phyloP scores from a whole-genome alignment of 257 asterid genomes.

The Forsythia suspensa region DNA sequence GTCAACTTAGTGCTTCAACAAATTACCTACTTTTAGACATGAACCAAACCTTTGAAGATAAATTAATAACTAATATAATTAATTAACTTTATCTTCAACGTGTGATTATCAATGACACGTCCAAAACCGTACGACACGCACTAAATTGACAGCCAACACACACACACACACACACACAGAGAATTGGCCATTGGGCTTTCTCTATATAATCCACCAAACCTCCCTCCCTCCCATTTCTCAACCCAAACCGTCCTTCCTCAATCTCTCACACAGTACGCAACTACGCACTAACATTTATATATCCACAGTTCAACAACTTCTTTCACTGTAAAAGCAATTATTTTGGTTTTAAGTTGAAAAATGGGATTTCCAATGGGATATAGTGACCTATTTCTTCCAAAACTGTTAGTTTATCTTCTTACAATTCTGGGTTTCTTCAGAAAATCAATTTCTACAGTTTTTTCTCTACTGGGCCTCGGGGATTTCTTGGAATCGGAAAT shows the following conservation, averaged over 20 bases:
- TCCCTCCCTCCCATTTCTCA: neutral
- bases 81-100: neutral
- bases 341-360: neutral
- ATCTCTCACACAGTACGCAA: neutral
- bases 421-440: conserved; percentile 57
- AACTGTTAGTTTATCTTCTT: conserved; percentile 51
- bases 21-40: neutral
- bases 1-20: neutral
- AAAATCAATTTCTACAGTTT: conserved; percentile 30
- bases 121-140: too few relatives aligned
- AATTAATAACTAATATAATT: too few relatives aligned
- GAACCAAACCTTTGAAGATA: too few relatives aligned
- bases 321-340: neutral
- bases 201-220: neutral
- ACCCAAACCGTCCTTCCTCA: neutral
- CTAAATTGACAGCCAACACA: too few relatives aligned
- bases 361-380: conserved; percentile 95
- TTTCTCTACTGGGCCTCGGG: conserved; percentile 57
- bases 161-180: too few relatives aligned
- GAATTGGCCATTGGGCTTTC: neutral
- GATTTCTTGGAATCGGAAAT: conserved; percentile 54
- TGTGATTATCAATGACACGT: neutral
- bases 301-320: neutral
- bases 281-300: neutral
- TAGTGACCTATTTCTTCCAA: conserved; percentile 72